Evolutionary conservation across 305 asterid species (phyloP), one percentile per base, ranked within the genome.

Genomic region (Fraxinus sp.): DNA sequence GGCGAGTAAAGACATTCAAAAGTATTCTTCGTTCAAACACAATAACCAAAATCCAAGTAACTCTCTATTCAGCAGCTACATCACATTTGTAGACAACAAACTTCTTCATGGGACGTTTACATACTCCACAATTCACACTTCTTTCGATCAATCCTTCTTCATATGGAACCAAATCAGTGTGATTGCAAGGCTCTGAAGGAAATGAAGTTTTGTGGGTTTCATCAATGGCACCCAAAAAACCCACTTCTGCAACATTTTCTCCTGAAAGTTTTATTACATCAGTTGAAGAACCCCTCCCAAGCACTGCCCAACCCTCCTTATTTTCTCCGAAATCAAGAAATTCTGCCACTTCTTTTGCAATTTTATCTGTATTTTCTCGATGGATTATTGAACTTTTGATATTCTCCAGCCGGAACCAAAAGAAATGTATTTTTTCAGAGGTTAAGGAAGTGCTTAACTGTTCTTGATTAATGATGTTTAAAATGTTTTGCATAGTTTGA

Each of bases 371-470:
- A 22, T 59, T 18, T 20, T 79, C 80, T 28, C 66, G 90, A 37
- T 62, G 75, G 62, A 26, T 20, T 1, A 82, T 49, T 68, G 86
- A 88, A 62, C 82, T 88, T 81, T 83, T 86, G 72, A 93, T 87
- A 68, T 85, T 82, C 84, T 90, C 93, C 59, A 92, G 80, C 5
- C 94, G 91, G 59, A 86, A 81, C 97, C 98, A 94, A 46, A 94
- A 91, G 81, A 91, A 85, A 14, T 83, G 46, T 9, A 88, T 81
- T 83, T 89, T 87, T 41, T 83, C 52, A 79, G 80, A 83, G 55
- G 81, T 83, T 74, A 92, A 87, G 71, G 83, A 89, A 28, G 75
- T 39, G 87, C 91, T 82, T 20, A 75, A 55, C 7, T 89, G 86
- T 83, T 93, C 97, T 82, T 85, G 79, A 39, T 87, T 79, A 55